Conservation (phyloP, 331 rosid genomes). For the Acacia pycnantha region DNA sequence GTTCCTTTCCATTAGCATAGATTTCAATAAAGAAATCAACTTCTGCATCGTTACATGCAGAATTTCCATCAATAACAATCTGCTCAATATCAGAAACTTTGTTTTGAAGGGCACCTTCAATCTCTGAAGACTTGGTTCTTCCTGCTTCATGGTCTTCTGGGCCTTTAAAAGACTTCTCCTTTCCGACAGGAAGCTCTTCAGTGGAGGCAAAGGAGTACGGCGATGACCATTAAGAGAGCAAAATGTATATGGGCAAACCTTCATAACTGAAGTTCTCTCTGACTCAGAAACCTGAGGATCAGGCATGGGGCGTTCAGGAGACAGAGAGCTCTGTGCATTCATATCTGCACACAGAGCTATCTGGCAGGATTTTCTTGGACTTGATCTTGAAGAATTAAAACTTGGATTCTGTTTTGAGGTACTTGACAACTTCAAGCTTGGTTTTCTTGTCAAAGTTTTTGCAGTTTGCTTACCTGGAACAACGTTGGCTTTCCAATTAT, state of each 20-base stretch:
- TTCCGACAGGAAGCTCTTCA: constrained; percentile 69
- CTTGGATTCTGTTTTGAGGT: constrained; percentile 60
- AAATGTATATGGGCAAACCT: constrained; percentile 82
- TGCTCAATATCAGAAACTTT: constrained; percentile 26
- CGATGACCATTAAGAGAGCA: constrained; percentile 90
- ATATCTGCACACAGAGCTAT: no score
- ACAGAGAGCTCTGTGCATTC: no score
- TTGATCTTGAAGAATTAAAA: constrained; percentile 54
- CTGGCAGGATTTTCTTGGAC: no score
- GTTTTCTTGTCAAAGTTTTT: constrained; percentile 41
- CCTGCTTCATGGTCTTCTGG: constrained; percentile 49
- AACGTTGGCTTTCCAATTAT: constrained; percentile 33
- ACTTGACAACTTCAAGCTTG: constrained; percentile 49
- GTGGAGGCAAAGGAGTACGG: constrained; percentile 61
- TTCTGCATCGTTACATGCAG: constrained; percentile 27
- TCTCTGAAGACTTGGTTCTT: constrained; percentile 43
- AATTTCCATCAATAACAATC: constrained; percentile 21
- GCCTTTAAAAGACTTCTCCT: constrained; percentile 62
- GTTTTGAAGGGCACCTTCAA: constrained; percentile 27
- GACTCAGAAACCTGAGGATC: constrained; percentile 30
- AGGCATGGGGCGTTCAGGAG: no score
- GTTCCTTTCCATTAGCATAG: constrained; percentile 35
- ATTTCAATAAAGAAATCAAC: constrained; percentile 53
- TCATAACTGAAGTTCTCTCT: constrained; percentile 66
- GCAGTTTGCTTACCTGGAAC: constrained; percentile 40